Evolutionary conservation across 768 basidiomycete species (phyloP).

Genomic region (Pleurotus tuoliensis): DNA sequence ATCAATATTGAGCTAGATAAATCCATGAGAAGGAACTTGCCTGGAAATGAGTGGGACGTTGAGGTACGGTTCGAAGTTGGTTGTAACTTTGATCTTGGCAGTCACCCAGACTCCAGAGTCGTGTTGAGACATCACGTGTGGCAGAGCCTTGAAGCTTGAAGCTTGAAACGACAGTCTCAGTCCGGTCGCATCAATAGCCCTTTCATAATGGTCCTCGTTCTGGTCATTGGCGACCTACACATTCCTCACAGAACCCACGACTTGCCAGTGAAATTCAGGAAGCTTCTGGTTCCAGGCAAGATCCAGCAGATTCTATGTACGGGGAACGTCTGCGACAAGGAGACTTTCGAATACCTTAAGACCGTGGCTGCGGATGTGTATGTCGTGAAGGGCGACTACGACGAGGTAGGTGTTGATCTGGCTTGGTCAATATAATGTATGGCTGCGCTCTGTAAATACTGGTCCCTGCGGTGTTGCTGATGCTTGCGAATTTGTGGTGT

Average conservation of each 20-base stretch:
- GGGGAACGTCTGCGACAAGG: conserved; percentile 95
- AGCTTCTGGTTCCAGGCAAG: conserved; percentile 92
- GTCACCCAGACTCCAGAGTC: too few species aligned
- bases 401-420: conserved; percentile 60
- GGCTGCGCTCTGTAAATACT: neutral
- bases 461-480: too few species aligned
- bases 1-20: too few species aligned
- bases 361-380: conserved; percentile 93
- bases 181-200: too few species aligned
- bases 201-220: conserved; percentile 78
- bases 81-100: too few species aligned
- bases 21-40: too few species aligned
- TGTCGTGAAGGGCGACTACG: conserved; percentile 92
- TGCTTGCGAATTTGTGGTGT: conserved; percentile 1
- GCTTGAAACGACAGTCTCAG: too few species aligned
- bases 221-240: conserved; percentile 95
- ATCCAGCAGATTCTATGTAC: conserved; percentile 98
- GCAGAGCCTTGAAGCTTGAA: too few species aligned
- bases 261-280: conserved; percentile 94
- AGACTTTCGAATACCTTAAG: conserved; percentile 94
- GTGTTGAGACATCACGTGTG: too few species aligned
- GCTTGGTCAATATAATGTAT: neutral
- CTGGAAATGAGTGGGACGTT: too few species aligned
- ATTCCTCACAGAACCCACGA: conserved; percentile 91
- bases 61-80: too few species aligned